Percentiles rank a stretch among this genome's conserved stretches.
Conservation (phyloP, 1,284 basidiomycete genomes). For the Lentinula novae-zelandiae region DNA sequence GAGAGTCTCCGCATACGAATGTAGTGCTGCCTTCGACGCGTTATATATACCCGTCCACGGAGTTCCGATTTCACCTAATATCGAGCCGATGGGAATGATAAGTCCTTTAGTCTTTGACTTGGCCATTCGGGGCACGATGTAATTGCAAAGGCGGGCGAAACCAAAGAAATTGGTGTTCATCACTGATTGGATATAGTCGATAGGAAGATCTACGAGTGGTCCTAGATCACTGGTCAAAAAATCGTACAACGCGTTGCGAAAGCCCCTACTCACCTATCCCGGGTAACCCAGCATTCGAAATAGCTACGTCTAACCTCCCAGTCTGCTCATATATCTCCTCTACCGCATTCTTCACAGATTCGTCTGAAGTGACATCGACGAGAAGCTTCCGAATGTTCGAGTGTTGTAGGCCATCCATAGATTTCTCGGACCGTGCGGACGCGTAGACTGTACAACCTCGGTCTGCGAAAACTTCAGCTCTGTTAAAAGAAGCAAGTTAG, state of each 20-base stretch:
- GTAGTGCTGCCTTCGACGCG: slow-evolving; percentile 19
- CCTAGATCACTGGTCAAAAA: not conserved
- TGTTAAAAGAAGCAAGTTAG: not conserved
- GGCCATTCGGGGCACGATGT: slow-evolving; percentile 19
- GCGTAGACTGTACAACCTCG: slow-evolving; percentile 16
- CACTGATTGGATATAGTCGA: slow-evolving; percentile 11
- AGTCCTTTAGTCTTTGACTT: slow-evolving; percentile 10
- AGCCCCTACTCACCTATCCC: slow-evolving; percentile 12
- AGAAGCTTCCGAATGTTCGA: slow-evolving; percentile 15
- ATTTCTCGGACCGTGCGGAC: slow-evolving; percentile 9
- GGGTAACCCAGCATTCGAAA: slow-evolving; percentile 20
- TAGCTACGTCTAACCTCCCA: slow-evolving; percentile 19
- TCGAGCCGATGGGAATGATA: slow-evolving; percentile 18
- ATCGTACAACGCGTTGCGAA: not conserved
- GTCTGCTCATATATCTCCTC: slow-evolving; percentile 15
- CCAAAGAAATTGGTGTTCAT: slow-evolving; percentile 19
- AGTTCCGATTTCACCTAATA: slow-evolving; percentile 17
- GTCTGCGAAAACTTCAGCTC: slow-evolving; percentile 8
- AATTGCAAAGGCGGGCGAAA: slow-evolving; percentile 13
- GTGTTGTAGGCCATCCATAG: slow-evolving; percentile 13
- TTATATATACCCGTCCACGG: slow-evolving; percentile 19
- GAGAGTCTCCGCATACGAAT: slow-evolving; percentile 17
- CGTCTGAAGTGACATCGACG: slow-evolving; percentile 21
- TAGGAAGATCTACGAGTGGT: slow-evolving; percentile 16
- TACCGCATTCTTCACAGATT: slow-evolving; percentile 15